phyloP scores from a whole-genome alignment of 2,329 filamentous ascomycete species.

The Hypoxylon sp. region DNA sequence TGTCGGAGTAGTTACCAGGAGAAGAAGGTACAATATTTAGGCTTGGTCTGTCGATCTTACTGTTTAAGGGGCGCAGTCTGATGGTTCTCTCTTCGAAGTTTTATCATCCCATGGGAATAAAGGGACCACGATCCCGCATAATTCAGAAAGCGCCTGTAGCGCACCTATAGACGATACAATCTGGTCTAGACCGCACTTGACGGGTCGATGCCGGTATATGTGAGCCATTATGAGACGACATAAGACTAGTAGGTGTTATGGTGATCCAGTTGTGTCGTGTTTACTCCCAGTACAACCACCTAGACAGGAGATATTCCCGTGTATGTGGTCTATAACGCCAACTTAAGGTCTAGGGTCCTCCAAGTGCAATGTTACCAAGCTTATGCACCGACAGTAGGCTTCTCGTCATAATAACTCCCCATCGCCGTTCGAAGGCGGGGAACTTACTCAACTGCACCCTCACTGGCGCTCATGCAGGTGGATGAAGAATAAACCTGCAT shows the following conservation, averaged over 20 bases:
- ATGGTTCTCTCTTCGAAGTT: not conserved
- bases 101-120: not conserved
- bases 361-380: conserved; percentile 19
- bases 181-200: not conserved
- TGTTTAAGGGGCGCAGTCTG: not conserved
- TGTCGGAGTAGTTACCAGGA: not conserved
- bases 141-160: conserved; percentile 10
- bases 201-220: not conserved
- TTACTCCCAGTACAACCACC: conserved; percentile 4
- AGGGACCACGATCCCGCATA: not conserved
- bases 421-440: conserved; percentile 24
- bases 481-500: conserved; percentile 5
- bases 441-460: conserved; percentile 22
- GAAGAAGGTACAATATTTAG: not conserved
- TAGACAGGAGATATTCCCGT: conserved; percentile 16
- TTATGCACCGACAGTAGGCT: conserved; percentile 7
- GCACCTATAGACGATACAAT: conserved; percentile 1
- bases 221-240: not conserved
- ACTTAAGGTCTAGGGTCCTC: conserved; percentile 26
- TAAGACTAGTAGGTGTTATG: conserved; percentile 4
- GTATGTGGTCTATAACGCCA: conserved; percentile 21
- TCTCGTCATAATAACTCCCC: conserved; percentile 15
- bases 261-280: not conserved
- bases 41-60: conserved; percentile 14
- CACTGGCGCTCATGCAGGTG: conserved; percentile 17